These are phyloP conservation scores for Ocimum tenuiflorum DNA, from an alignment of 257 asterid genomes.

Conservation along the genomic window DNA sequence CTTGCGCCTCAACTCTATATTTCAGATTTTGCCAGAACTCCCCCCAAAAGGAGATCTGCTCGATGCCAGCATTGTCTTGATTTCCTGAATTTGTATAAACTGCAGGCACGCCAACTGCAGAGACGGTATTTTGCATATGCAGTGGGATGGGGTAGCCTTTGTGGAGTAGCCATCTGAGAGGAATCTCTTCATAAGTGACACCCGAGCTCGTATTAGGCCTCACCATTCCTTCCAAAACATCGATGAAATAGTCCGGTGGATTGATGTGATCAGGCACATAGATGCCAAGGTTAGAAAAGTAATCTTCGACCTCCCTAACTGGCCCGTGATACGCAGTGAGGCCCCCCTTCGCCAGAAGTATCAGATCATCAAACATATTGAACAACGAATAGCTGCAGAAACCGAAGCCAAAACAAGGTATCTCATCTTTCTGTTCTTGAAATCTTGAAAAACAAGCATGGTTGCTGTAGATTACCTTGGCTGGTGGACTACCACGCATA, in stretches of 20 bases:
- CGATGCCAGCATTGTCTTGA: slow-evolving; percentile 31
- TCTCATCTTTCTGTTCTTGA: neutral
- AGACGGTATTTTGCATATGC: slow-evolving; percentile 47
- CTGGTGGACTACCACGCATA: slow-evolving; percentile 95
- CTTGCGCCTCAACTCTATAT: slow-evolving; percentile 41
- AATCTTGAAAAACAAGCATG: neutral
- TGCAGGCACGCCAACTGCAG: slow-evolving; percentile 23
- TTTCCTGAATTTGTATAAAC: slow-evolving; percentile 20
- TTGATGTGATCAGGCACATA: slow-evolving; percentile 79
- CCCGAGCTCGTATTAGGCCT: slow-evolving; percentile 50
- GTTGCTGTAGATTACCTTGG: slow-evolving; percentile 55
- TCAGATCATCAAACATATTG: slow-evolving; percentile 83
- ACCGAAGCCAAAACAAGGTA: neutral
- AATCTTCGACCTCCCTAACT: slow-evolving; percentile 72
- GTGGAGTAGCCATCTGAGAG: slow-evolving; percentile 80
- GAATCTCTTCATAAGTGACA: slow-evolving; percentile 60
- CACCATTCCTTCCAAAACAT: slow-evolving; percentile 81
- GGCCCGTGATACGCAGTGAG: slow-evolving; percentile 81
- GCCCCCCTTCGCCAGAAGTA: slow-evolving; percentile 93
- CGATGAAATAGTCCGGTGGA: slow-evolving; percentile 88
- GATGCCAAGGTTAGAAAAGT: slow-evolving; percentile 57
- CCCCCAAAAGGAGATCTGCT: slow-evolving; percentile 51
- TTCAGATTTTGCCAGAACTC: slow-evolving; percentile 62
- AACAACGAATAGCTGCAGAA: slow-evolving; percentile 80
- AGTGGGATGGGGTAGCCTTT: slow-evolving; percentile 71